phyloP scores from a whole-genome alignment of 2,329 filamentous ascomycete species.

The Exophiala calicioides region DNA sequence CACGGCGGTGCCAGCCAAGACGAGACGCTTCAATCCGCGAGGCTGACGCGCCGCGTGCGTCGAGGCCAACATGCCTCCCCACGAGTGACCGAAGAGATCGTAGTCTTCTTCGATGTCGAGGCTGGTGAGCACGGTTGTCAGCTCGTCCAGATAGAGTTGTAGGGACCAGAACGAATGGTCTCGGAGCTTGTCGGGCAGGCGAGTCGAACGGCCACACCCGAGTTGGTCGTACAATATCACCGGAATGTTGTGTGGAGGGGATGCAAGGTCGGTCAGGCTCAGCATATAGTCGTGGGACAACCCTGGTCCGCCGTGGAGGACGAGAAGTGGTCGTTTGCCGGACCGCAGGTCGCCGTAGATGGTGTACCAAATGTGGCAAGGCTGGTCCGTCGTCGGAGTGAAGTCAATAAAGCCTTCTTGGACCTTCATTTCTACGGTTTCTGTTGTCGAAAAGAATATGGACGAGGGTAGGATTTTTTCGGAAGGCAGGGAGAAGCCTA shows the following conservation, averaged over 20 bases:
- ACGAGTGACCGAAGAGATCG: constrained; percentile 53
- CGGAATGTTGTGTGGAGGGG: constrained; percentile 39
- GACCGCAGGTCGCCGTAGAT: constrained; percentile 40
- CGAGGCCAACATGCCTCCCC: constrained; percentile 55
- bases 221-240: constrained; percentile 59
- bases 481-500: too few relatives aligned
- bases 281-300: constrained; percentile 48
- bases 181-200: constrained; percentile 47
- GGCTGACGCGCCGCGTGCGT: constrained; percentile 43
- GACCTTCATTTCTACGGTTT: too few relatives aligned
- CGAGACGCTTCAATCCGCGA: constrained; percentile 41
- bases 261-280: constrained; percentile 42
- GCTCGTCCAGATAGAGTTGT: constrained; percentile 51
- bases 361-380: constrained; percentile 44
- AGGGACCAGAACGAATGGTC: constrained; percentile 52
- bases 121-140: constrained; percentile 50
- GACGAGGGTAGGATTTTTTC: too few relatives aligned
- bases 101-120: constrained; percentile 44
- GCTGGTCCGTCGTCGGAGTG: too few relatives aligned
- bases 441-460: too few relatives aligned
- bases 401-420: too few relatives aligned
- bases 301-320: constrained; percentile 52
- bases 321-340: constrained; percentile 37
- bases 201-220: constrained; percentile 53
- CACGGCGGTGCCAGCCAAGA: constrained; percentile 38